These are phyloP conservation scores for Debaryomyces subglobosus DNA, from an alignment of 1,139 yeast species.

Conservation along the genomic window DNA sequence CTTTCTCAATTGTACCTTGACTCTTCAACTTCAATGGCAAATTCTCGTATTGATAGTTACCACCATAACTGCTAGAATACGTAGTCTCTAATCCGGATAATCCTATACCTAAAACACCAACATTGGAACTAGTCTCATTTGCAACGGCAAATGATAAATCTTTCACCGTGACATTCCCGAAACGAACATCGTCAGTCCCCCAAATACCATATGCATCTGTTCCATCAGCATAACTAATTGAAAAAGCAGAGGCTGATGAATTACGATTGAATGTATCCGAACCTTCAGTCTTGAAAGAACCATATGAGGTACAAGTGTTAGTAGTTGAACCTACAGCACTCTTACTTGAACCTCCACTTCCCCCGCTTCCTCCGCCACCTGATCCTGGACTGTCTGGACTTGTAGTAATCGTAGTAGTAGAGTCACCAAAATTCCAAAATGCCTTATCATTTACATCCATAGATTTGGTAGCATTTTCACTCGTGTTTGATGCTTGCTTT, in stretches of 20 bases:
- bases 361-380: slow-evolving; percentile 10
- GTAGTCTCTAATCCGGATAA: slow-evolving; percentile 54
- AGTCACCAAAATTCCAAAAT: background rate
- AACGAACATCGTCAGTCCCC: slow-evolving; percentile 49
- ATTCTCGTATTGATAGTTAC: slow-evolving; percentile 26
- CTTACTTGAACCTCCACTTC: slow-evolving; percentile 13
- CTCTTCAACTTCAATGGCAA: slow-evolving; percentile 30
- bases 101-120: slow-evolving; percentile 60
- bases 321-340: slow-evolving; percentile 14
- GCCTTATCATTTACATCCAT: background rate
- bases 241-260: slow-evolving; percentile 33
- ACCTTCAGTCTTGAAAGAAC: slow-evolving; percentile 40
- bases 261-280: slow-evolving; percentile 39
- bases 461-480: background rate
- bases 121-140: slow-evolving; percentile 40
- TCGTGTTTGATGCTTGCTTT: background rate
- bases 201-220: slow-evolving; percentile 63
- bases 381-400: slow-evolving; percentile 4
- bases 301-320: slow-evolving; percentile 39
- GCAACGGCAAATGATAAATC: slow-evolving; percentile 56
- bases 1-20: slow-evolving; percentile 52
- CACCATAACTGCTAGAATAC: slow-evolving; percentile 14
- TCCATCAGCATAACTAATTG: slow-evolving; percentile 64
- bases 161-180: slow-evolving; percentile 45
- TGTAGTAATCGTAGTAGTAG: background rate